phyloP scores from a whole-genome alignment of 768 basidiomycete species.

The Coprinopsis strossmayeri region DNA sequence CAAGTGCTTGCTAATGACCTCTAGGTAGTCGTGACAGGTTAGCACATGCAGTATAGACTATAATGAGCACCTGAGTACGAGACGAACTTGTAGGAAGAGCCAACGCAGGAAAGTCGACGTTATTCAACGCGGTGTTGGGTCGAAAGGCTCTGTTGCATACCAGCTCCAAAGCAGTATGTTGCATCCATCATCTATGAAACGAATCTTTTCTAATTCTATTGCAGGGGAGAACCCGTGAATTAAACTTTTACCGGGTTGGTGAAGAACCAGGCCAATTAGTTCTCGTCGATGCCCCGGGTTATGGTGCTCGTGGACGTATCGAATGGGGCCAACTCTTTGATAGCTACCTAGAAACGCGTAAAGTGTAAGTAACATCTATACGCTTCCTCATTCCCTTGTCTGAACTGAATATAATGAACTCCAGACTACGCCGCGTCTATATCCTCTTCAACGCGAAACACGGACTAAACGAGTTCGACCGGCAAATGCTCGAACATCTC shows the following conservation, averaged over 20 bases:
- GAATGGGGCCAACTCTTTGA: conserved; percentile 75
- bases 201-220: background rate
- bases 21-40: conserved; percentile 43
- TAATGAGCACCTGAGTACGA: background rate
- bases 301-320: conserved; percentile 63
- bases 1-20: background rate
- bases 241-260: conserved; percentile 73
- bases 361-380: conserved; percentile 50
- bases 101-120: conserved; percentile 70
- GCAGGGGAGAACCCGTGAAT: conserved; percentile 64
- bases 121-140: conserved; percentile 64
- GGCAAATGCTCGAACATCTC: conserved; percentile 55
- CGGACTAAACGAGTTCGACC: conserved; percentile 48
- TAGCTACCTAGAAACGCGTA: conserved; percentile 51
- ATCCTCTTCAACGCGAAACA: conserved; percentile 67
- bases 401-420: conserved; percentile 3
- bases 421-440: conserved; percentile 64
- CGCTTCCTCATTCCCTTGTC: conserved; percentile 1
- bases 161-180: conserved; percentile 65
- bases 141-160: conserved; percentile 50
- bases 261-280: conserved; percentile 49
- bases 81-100: conserved; percentile 49
- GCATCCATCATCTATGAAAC: background rate
- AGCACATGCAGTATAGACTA: conserved; percentile 3
- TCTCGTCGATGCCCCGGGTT: conserved; percentile 78